phyloP scores from a whole-genome alignment of 2,329 filamentous ascomycete species.

The Colletotrichum spaethianum region DNA sequence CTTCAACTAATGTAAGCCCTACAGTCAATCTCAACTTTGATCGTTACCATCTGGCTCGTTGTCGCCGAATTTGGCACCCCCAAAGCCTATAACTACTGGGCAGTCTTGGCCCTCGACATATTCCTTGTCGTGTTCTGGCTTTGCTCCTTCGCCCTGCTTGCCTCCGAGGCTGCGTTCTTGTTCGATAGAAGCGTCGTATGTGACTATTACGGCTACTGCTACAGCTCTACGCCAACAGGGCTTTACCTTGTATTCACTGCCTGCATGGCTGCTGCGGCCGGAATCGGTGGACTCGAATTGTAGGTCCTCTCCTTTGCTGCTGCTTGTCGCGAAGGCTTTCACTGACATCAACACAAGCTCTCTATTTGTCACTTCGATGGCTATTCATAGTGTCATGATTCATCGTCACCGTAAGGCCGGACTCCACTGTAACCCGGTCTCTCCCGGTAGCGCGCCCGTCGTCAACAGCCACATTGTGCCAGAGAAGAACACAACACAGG shows the following conservation, averaged over 20 bases:
- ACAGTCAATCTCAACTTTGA: slow-evolving; percentile 60
- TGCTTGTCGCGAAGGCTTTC: background rate
- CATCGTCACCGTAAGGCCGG: slow-evolving; percentile 61
- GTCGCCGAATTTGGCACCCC: slow-evolving; percentile 57
- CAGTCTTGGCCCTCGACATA: slow-evolving; percentile 65
- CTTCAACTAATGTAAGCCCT: slow-evolving; percentile 17
- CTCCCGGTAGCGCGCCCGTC: slow-evolving; percentile 13
- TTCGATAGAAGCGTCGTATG: slow-evolving; percentile 16
- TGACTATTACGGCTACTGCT: slow-evolving; percentile 44
- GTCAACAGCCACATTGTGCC: slow-evolving; percentile 40
- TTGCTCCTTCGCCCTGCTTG: slow-evolving; percentile 58
- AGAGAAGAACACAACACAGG: slow-evolving; percentile 44
- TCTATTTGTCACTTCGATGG: slow-evolving; percentile 58
- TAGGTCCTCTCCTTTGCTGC: slow-evolving; percentile 48
- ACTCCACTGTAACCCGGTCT: slow-evolving; percentile 54
- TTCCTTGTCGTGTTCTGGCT: slow-evolving; percentile 69
- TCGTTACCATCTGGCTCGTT: slow-evolving; percentile 62
- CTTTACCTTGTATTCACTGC: slow-evolving; percentile 39
- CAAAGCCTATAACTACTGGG: slow-evolving; percentile 67
- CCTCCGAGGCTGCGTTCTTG: slow-evolving; percentile 43
- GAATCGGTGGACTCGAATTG: slow-evolving; percentile 60
- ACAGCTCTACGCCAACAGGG: slow-evolving; percentile 43
- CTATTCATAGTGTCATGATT: slow-evolving; percentile 58
- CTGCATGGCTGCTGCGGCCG: slow-evolving; percentile 54
- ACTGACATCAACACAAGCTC: slow-evolving; percentile 49